Base-by-base conservation (phyloP, 306 rosid genomes). In the Cucurbita argyrosperma region DNA sequence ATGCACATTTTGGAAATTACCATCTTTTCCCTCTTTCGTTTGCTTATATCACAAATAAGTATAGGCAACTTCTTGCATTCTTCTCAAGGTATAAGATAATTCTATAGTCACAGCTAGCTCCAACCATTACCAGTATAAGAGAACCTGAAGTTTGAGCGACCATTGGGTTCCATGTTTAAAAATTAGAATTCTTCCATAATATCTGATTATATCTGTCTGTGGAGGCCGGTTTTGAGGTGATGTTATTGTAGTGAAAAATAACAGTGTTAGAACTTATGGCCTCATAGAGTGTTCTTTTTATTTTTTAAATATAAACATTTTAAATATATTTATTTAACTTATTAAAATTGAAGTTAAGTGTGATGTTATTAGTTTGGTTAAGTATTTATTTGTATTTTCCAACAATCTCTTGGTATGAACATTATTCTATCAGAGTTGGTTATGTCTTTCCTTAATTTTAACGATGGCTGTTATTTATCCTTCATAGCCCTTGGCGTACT, bases 401-500 rank as follows among this genome's bases (percentile, higher is more conserved):
- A 19, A 19, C 35, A 45, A 35, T 66, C 45, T 65, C 9, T 18
- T 43, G 35, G 37, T 43, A 16, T 63, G 69, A 1, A 43, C 35
- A 30, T 30, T 47, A 14, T 68, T 47, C 19, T 15, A 47, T 68
- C 43, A 47, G 7, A 47, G 57, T 68, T 68, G 74, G 56, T 68
- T 40, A 57, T 35, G 64, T 38, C 16, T 42, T 47, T 11, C 35
- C 58, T n/a, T 76, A 63, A 53, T 56, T 78, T 63, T 64, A 76
- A 58, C 79, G 62, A 82, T 78, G 62, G 54, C n/a, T 39, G 1
- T 52, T 81, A 56, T 83, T 52, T 81, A 56, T 83, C 76, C 72
- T 79, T 21, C 61, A 64, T 87, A 94, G 99, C 86, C 47, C 99
- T 35, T 91, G 99, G 99, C 83, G 83, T 42, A 78, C 85, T 77